These are phyloP conservation scores for Tulasnella sp. DNA, from an alignment of 768 basidiomycete genomes.

Conservation along the genomic window DNA sequence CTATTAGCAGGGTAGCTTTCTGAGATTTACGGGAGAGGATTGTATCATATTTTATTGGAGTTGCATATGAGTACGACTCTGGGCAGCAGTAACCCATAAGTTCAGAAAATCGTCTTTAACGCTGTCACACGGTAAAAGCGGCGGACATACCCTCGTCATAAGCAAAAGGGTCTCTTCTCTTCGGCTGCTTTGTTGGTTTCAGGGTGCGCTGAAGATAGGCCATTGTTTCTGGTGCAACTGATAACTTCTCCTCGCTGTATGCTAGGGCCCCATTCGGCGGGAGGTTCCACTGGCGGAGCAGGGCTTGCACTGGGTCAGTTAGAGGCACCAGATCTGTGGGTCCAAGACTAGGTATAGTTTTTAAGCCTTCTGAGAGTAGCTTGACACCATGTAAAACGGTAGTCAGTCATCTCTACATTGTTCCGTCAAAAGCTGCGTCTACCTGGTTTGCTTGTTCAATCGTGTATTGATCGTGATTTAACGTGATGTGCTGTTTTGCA, in stretches of 20 bases:
- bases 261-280: too few relatives aligned
- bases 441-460: conserved; percentile 5
- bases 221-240: too few relatives aligned
- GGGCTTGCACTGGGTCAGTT: neutral
- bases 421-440: neutral
- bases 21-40: neutral
- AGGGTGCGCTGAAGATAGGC: too few relatives aligned
- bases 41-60: neutral
- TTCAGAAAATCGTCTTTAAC: neutral
- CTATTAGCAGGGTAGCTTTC: neutral
- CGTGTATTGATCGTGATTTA: neutral
- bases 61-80: neutral
- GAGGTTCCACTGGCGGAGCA: neutral
- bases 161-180: too few relatives aligned
- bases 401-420: neutral
- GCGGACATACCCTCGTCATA: neutral
- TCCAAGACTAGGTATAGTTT: neutral
- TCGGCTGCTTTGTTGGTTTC: too few relatives aligned
- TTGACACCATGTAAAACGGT: neutral
- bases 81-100: neutral
- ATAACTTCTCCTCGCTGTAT: too few relatives aligned
- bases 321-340: neutral
- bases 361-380: conserved; percentile 1
- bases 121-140: neutral
- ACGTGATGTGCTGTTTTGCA: neutral